phyloP scores from a whole-genome alignment of 768 basidiomycete species.

The Suillus subalutaceus region DNA sequence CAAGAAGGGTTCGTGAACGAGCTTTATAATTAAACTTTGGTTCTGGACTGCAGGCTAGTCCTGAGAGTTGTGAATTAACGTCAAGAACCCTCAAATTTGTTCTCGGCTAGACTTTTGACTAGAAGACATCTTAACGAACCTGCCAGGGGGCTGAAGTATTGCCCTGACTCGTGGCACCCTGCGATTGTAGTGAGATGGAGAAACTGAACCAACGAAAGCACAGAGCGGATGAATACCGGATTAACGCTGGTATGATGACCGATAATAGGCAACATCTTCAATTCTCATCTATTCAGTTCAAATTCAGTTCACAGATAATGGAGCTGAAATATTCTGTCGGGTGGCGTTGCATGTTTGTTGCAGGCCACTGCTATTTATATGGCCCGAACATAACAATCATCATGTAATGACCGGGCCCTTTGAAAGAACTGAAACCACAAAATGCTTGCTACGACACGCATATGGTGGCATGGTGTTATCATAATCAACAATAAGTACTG shows the following conservation, averaged over 20 bases:
- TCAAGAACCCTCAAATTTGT: background rate
- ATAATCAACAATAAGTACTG: background rate
- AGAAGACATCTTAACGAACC: conserved; percentile 1
- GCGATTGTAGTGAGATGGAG: background rate
- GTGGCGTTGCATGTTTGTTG: background rate
- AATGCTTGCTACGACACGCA: background rate
- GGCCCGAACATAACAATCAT: background rate
- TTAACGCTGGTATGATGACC: background rate
- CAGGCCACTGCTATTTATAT: background rate
- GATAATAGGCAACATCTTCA: background rate
- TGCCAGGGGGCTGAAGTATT: background rate
- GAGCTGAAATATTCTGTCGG: background rate
- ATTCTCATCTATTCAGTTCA: background rate
- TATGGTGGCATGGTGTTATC: background rate
- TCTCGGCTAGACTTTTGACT: conserved; percentile 3
- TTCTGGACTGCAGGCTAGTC: background rate
- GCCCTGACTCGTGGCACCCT: background rate
- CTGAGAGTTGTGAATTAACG: background rate
- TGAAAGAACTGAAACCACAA: background rate
- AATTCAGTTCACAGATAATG: background rate
- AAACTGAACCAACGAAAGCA: background rate
- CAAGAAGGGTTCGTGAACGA: background rate
- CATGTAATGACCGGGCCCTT: background rate
- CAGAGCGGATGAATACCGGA: background rate
- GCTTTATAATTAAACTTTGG: background rate